These are phyloP conservation scores for Epichloe glyceriae DNA, from an alignment of 2,329 filamentous ascomycete species.

Conservation along the genomic window DNA sequence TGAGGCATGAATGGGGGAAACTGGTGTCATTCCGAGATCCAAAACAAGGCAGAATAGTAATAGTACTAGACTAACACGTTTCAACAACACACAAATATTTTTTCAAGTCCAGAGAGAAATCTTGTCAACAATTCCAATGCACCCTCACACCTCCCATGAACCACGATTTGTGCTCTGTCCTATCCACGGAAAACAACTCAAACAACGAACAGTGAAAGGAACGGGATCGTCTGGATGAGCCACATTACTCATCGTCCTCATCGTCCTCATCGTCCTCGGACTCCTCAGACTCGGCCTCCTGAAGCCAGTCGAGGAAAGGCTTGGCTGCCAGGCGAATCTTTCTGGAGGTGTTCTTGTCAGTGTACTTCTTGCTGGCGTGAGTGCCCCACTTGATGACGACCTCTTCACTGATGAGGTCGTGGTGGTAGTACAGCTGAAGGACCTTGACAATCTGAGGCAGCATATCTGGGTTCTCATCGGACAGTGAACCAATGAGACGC, in stretches of 20 bases:
- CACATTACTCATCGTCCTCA: constrained; percentile 20
- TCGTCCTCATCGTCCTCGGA: constrained; percentile 43
- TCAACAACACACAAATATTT: neutral
- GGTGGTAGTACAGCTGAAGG: constrained; percentile 78
- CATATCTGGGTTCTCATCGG: constrained; percentile 69
- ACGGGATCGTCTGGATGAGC: no score
- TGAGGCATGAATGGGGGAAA: neutral
- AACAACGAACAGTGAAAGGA: neutral
- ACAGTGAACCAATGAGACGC: constrained; percentile 62
- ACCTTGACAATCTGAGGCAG: constrained; percentile 68
- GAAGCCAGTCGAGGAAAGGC: constrained; percentile 88
- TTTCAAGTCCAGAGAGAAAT: no score
- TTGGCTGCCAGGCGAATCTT: constrained; percentile 92
- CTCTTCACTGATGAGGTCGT: constrained; percentile 81
- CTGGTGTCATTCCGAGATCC: neutral
- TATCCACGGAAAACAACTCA: neutral
- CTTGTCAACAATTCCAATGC: neutral
- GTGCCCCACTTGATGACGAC: constrained; percentile 80
- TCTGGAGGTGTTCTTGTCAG: constrained; percentile 77
- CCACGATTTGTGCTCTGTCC: neutral
- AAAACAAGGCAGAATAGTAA: neutral
- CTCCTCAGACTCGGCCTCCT: constrained; percentile 68
- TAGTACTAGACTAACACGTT: neutral
- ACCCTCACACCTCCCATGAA: neutral
- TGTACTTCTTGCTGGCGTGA: constrained; percentile 98